phyloP scores from a whole-genome alignment of 352 stramenopile genomes.

The Phytopythium kandeliae region DNA sequence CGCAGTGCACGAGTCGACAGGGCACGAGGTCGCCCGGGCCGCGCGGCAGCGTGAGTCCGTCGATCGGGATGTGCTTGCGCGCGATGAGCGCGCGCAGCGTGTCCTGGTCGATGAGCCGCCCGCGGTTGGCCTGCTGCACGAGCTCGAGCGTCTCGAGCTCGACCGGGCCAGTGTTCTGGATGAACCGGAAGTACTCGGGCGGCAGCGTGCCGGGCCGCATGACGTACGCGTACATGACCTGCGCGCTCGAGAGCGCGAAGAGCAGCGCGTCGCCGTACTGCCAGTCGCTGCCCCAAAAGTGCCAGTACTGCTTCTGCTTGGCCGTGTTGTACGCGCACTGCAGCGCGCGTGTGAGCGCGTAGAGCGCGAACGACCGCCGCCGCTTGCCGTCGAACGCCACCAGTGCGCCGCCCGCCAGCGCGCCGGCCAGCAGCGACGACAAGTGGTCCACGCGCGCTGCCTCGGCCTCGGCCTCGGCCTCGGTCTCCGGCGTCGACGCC shows the following conservation, averaged over 20 bases:
- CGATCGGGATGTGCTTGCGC: slow-evolving; percentile 21
- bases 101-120: slow-evolving; percentile 27
- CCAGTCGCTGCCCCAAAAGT: slow-evolving; percentile 88
- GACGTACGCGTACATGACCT: slow-evolving; percentile 86
- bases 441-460: slow-evolving; percentile 33
- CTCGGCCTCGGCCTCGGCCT: slow-evolving; percentile 4
- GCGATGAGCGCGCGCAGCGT: slow-evolving; percentile 41
- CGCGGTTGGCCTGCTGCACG: slow-evolving; percentile 56
- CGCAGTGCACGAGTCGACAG: slow-evolving; percentile 58
- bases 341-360: slow-evolving; percentile 73
- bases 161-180: slow-evolving; percentile 64
- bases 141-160: slow-evolving; percentile 57
- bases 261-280: slow-evolving; percentile 72
- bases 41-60: slow-evolving; percentile 23
- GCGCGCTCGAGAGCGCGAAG: slow-evolving; percentile 68
- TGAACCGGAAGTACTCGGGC: slow-evolving; percentile 80
- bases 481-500: no score
- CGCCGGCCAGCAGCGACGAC: slow-evolving; percentile 47
- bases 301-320: slow-evolving; percentile 71
- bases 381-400: slow-evolving; percentile 60
- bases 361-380: slow-evolving; percentile 74
- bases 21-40: slow-evolving; percentile 33
- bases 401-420: slow-evolving; percentile 53
- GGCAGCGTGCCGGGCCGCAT: slow-evolving; percentile 69
- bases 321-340: slow-evolving; percentile 85